Evolutionary conservation across 495 filamentous ascomycete genomes (phyloP).

Genomic region (Astrocystis sublimbata): DNA sequence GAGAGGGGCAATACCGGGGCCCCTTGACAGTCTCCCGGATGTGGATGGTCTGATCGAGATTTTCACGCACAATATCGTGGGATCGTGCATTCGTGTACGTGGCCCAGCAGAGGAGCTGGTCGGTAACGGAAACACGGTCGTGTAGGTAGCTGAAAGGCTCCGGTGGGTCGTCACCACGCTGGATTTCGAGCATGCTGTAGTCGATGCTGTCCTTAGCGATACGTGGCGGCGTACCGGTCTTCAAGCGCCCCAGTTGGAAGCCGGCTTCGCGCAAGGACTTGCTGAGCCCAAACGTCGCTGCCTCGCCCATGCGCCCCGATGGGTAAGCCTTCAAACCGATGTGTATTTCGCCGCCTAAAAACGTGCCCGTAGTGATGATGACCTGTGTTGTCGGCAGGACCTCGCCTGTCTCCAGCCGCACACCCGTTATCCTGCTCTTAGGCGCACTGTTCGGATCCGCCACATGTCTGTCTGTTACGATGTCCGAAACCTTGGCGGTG

Average conservation of each 20-base stretch:
- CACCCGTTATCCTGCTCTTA: constrained; percentile 77
- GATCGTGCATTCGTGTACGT: constrained; percentile 82
- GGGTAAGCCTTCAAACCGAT: constrained; percentile 84
- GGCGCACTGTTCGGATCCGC: constrained; percentile 45
- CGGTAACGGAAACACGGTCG: constrained; percentile 66
- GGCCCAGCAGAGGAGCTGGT: constrained; percentile 80
- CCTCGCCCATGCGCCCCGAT: constrained; percentile 90
- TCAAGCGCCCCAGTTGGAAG: constrained; percentile 86
- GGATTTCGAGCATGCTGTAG: constrained; percentile 67
- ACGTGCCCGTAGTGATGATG: constrained; percentile 94
- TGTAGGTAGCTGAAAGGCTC: constrained; percentile 92
- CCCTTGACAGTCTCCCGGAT: constrained; percentile 95
- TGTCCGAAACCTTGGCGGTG: constrained; percentile 88
- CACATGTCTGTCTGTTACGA: constrained; percentile 63
- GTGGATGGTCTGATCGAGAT: constrained; percentile 90
- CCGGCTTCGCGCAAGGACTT: constrained; percentile 88
- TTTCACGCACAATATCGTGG: constrained; percentile 81
- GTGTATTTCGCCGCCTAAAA: constrained; percentile 95
- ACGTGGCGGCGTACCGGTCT: constrained; percentile 93
- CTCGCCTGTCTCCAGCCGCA: constrained; percentile 87
- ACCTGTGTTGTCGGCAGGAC: constrained; percentile 77
- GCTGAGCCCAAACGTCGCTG: constrained; percentile 89
- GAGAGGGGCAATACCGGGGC: constrained; percentile 90
- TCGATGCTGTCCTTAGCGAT: constrained; percentile 82
- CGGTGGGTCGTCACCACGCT: constrained; percentile 82